Percentiles rank a stretch among this genome's conserved stretches.
Conservation (phyloP, 2,329 filamentous ascomycete species). For the Aureobasidium sp. region DNA sequence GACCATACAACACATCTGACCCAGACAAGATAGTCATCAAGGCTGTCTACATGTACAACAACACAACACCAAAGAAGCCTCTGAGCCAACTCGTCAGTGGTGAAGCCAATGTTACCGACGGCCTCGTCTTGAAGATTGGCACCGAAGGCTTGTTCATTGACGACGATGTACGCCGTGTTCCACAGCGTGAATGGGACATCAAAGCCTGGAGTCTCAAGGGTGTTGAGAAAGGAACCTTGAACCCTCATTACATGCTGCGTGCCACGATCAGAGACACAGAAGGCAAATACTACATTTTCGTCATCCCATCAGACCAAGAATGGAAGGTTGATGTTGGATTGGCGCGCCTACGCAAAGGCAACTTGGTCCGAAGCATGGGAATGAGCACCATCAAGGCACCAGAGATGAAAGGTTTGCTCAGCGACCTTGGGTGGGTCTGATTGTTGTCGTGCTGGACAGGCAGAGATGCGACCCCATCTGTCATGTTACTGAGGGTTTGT, state of each 20-base stretch:
- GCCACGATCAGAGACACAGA: slow-evolving; percentile 51
- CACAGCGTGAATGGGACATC: slow-evolving; percentile 97
- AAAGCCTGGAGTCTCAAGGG: slow-evolving; percentile 96
- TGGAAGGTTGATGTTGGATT: slow-evolving; percentile 55
- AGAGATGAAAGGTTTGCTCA: slow-evolving; percentile 32
- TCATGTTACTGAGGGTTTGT: background rate
- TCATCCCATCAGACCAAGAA: slow-evolving; percentile 49
- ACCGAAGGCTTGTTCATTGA: slow-evolving; percentile 96
- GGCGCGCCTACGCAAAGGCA: slow-evolving; percentile 46
- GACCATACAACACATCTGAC: slow-evolving; percentile 77
- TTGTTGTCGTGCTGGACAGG: background rate
- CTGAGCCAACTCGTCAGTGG: slow-evolving; percentile 82
- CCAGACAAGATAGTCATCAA: slow-evolving; percentile 94
- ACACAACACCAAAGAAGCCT: slow-evolving; percentile 78
- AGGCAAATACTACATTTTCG: slow-evolving; percentile 53
- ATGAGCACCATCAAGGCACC: slow-evolving; percentile 43
- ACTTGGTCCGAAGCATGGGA: slow-evolving; percentile 45
- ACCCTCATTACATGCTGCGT: slow-evolving; percentile 40
- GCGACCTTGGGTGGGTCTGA: slow-evolving; percentile 26
- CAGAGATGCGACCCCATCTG: background rate
- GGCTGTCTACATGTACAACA: slow-evolving; percentile 87
- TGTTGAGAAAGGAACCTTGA: slow-evolving; percentile 47
- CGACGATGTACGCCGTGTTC: slow-evolving; percentile 81
- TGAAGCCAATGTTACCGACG: slow-evolving; percentile 79
- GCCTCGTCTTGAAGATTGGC: slow-evolving; percentile 81